Conservation (phyloP, 2,329 filamentous ascomycete genomes). For the Aspergillus fischeri region DNA sequence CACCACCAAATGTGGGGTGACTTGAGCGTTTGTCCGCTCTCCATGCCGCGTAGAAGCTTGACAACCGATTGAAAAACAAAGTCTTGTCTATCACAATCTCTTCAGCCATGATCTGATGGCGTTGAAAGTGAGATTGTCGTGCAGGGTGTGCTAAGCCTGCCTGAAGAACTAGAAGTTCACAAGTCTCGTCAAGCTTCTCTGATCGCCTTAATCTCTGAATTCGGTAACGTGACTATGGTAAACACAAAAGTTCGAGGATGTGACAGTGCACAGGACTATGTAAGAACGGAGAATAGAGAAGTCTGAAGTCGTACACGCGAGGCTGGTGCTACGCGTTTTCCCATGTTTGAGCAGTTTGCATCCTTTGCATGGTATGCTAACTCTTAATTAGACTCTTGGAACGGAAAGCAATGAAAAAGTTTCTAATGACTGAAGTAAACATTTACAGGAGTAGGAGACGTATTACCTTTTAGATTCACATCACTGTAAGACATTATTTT, state of each 20-base stretch:
- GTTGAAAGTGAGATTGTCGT: conserved; percentile 10
- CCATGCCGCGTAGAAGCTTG: conserved; percentile 84
- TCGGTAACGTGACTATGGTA: neutral
- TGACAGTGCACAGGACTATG: neutral
- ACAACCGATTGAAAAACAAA: conserved; percentile 88
- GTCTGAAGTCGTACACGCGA: conserved; percentile 7
- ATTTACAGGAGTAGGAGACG: neutral
- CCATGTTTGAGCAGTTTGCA: conserved; percentile 20
- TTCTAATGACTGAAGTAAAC: neutral
- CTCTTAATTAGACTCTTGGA: neutral
- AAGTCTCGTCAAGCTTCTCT: neutral
- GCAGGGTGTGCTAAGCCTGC: neutral
- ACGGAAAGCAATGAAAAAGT: neutral
- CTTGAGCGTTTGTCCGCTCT: conserved; percentile 90
- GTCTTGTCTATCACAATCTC: conserved; percentile 95
- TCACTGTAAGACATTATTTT: too few species aligned
- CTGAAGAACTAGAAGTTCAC: neutral
- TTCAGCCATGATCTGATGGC: conserved; percentile 52
- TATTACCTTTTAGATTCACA: too few species aligned
- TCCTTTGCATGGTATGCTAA: conserved; percentile 1
- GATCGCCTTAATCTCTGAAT: neutral
- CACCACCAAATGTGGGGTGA: conserved; percentile 80
- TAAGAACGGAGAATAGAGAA: neutral
- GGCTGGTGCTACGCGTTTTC: neutral
- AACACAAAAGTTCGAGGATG: neutral